A percentile compares a stretch with the other conserved stretches of the same genome.
Evolutionary conservation across 495 filamentous ascomycete species (phyloP).

Genomic region (Jackrogersella multiformis): DNA sequence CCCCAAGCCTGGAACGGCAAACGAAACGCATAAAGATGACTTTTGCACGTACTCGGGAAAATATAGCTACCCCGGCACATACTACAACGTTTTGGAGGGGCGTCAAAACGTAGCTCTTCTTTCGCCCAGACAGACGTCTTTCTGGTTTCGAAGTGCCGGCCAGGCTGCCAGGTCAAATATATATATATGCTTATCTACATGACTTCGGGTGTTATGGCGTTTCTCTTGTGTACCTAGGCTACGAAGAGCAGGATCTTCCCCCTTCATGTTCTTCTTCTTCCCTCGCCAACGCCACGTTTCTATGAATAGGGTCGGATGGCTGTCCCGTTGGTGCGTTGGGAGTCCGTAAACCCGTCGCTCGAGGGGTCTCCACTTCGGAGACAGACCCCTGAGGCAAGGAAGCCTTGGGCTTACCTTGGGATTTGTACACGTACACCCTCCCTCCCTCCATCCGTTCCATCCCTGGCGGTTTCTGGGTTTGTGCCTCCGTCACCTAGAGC

Average conservation of each 20-base stretch:
- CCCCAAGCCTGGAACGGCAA: constrained; percentile 22
- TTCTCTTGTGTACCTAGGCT: neutral
- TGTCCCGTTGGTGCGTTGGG: constrained; percentile 1
- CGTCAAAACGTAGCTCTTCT: neutral
- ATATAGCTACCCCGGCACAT: neutral
- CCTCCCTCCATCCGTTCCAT: constrained; percentile 1
- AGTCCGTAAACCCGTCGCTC: neutral
- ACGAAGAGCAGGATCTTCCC: neutral
- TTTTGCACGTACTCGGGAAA: constrained; percentile 7
- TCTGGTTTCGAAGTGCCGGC: too few species aligned
- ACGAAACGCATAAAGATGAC: constrained; percentile 38
- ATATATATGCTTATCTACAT: neutral
- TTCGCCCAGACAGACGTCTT: neutral
- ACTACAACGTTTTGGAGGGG: neutral
- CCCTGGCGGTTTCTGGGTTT: neutral
- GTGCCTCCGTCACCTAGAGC: constrained; percentile 2
- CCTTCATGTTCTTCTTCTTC: neutral
- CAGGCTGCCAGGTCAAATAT: too few species aligned
- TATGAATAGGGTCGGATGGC: constrained; percentile 23
- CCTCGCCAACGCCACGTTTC: neutral
- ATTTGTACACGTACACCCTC: neutral
- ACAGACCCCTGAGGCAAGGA: neutral
- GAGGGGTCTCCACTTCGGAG: constrained; percentile 3
- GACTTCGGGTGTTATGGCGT: neutral
- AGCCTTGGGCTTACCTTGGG: neutral